Evolutionary conservation across 1,139 yeast species (phyloP), one percentile per base, ranked within the genome.

Genomic region (Trichomonascaceae sp.): DNA sequence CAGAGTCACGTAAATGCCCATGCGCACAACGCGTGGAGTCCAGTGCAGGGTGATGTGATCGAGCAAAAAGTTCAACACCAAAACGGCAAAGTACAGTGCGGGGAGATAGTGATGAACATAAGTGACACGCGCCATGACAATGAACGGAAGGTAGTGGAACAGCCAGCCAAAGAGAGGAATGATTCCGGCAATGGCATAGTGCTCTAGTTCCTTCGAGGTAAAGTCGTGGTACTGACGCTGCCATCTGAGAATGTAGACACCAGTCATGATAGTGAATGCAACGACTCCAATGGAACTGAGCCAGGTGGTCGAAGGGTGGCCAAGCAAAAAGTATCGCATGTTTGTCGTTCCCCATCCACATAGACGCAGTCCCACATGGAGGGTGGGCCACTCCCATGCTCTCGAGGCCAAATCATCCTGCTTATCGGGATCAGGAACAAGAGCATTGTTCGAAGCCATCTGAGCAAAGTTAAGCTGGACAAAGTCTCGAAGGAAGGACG

Each of bases 351-450:
- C 77, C 99, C 99, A 92, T 31, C 92, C 84, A 62, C 97, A 87
- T 66, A 92, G 71, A 63, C 98, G 79, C 48, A 92, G 75, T 54
- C 98, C 98, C 37, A 76, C 80, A 58, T 82, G 69, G 50, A 87
- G 70, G 25, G 89, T 72, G 38, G 99, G 99, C 99, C 99, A 92
- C 69, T 92, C 89, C 98, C 98, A 92, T 48, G 89, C 89, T 33
- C 73, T 56, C 13, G 96, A 84, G 1, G 97, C 93, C 48, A 92
- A 70, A 47, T 78, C 87, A 55, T 92, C 99, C 48, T 72, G 76
- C 60, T 89, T 87, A 47, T 92, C 98, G 13, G 69, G 59, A 52
- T 89, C 98, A 25, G 98, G 97, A 37, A 89, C 75, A 52, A 89
- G 71, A 3, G 95, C 97, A 51, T 92, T 92, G 64, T 92, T 92